Base-by-base conservation (phyloP, 768 basidiomycete species). In the Zangia roseola region DNA sequence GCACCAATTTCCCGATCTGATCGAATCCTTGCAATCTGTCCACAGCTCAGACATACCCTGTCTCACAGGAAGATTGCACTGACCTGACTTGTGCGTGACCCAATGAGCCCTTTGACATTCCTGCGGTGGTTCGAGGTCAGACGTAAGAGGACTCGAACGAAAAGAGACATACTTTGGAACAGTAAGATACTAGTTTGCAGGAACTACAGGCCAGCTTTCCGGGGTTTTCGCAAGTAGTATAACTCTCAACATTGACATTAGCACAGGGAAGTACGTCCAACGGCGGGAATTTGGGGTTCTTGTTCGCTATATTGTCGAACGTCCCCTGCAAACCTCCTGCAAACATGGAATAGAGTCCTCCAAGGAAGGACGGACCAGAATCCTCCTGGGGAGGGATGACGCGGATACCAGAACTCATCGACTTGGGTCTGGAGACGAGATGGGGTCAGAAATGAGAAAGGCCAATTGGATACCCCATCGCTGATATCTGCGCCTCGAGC, bases 131-230 rank as follows among this genome's bases (percentile, higher is more conserved):
- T 5, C 39, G 7, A 30, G 6, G 38, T 13, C 47, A n/a, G 17
- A 12, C 23, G 21, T 2, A 17, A 19, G 12, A 9, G 20, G 16
- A 8, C 10, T 12, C 28, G 6, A 6, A 40, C 28, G 23, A 50
- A 31, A 2, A 19, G 10, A 19, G 1, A 7, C 39, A 31, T 40
- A 57, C 63, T 51, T 62, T 71, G 9, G 76, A 77, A 53, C 77
- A 78, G 50, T 78, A 78, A 17, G 69, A 70, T 2, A 76, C 74
- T 14, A 77, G 54, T 41, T 52, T 68, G 55, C 75, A 77, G 19
- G 54, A 45, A 25, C 57, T 49, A 38, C 65, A 67, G 10, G 62
- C 44, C 24, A 55, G 49, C 14, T 54, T 69, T 5, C 73, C 74
- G 10, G 56, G 60, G 0, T 68, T 62, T 13, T 54, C 38, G 48